Evolutionary conservation across 2,329 filamentous ascomycete genomes (phyloP), one percentile per base, ranked within the genome.

Genomic region (Byssothecium circinans): DNA sequence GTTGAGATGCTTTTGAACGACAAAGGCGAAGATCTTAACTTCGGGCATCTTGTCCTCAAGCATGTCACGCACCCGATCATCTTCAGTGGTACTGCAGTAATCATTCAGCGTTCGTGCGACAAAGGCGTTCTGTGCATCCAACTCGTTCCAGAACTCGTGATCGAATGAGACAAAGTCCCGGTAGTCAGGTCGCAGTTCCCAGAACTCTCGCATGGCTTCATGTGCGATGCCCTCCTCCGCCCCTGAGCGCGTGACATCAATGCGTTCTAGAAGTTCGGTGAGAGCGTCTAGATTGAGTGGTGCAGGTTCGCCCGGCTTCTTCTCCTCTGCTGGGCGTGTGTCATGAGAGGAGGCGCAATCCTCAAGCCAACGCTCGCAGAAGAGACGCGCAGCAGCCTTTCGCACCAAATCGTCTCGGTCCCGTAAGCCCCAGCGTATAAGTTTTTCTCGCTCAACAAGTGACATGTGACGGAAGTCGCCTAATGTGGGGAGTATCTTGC

Each of bases 361-460:
- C 65, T 97, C 92, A 52, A 99, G 92, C 94, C 94, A 99, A n/a
- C 90, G 84, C 65, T 96, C 91, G 52, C 88, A 85, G 74, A 99
- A 99, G 6, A 97, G 78, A 37, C 89, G 86, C 7, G 88, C 90
- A 3, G 94, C 89, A 8, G 92, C 92, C 69, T 96, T 95, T 43
- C 91, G 85, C 11, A 99, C 94, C 58, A 88, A 90, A 57, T 97
- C 92, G 58, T 99, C 94, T 70, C 94, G 84, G 68, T 99, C 94
- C 32, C 91, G 85, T 33, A 99, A 77, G 41, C 94, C 94, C 94
- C 94, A 99, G 32, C 94, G 84, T 22, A 99, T 80, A 25, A 99
- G 79, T 71, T 97, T 97, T 72, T 99, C 94, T 65, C 94, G 81
- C 85, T 97, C 95, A 1, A 88, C 90, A 19, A 99, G 79, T 10